Conservation (phyloP, 2,329 filamentous ascomycete species). For the Neopestalotiopsis sp. region DNA sequence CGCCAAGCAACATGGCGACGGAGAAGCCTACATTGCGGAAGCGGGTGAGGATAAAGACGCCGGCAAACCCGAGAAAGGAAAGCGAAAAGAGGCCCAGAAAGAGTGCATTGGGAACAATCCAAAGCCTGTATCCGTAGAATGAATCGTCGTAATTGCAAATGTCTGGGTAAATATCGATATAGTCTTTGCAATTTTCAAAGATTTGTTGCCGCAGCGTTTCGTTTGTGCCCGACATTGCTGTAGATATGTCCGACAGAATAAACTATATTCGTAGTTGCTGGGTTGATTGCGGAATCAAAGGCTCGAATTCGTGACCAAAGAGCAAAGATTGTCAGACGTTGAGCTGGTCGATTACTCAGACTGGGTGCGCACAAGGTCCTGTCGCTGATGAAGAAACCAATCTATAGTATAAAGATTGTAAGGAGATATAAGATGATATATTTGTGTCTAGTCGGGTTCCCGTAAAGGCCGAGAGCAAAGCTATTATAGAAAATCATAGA, state of each 20-base stretch:
- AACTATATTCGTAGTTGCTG: no score
- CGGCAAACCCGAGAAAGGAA: slow-evolving; percentile 43
- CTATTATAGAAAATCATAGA: not conserved
- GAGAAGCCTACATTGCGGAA: slow-evolving; percentile 56
- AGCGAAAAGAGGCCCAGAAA: slow-evolving; percentile 48
- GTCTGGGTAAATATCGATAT: slow-evolving; percentile 1
- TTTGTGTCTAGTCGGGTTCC: no score
- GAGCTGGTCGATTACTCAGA: no score
- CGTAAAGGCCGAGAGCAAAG: not conserved
- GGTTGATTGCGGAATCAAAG: not conserved
- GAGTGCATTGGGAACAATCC: slow-evolving; percentile 56
- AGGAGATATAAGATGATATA: no score
- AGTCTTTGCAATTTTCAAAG: slow-evolving; percentile 8
- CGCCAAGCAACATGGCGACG: slow-evolving; percentile 58
- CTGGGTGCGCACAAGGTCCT: no score
- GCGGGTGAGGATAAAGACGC: slow-evolving; percentile 53
- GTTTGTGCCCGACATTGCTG: slow-evolving; percentile 1
- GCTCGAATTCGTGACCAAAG: no score
- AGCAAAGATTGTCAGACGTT: no score
- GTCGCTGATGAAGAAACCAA: no score
- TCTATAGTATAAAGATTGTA: no score
- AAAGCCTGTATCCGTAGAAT: slow-evolving; percentile 60
- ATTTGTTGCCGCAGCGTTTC: not conserved
- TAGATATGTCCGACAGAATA: no score
- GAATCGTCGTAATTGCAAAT: slow-evolving; percentile 27